phyloP scores from a whole-genome alignment of 2,329 filamentous ascomycete species.

The Zasmidium angulare region DNA sequence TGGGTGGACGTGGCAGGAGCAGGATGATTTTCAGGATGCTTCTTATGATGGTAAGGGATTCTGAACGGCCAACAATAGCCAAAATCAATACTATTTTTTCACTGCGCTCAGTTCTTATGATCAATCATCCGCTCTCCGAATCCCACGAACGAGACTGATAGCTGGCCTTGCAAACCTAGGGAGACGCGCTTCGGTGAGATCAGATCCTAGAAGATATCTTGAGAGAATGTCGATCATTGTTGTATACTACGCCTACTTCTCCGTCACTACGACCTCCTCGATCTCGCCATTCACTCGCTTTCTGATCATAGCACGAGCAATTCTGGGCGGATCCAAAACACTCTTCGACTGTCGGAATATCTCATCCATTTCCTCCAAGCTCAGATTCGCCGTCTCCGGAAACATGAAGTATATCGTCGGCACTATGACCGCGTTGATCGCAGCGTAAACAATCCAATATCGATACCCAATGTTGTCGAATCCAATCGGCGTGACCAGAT shows the following conservation, averaged over 20 bases:
- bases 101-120: too few relatives aligned
- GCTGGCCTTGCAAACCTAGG: too few relatives aligned
- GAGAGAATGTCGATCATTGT: too few relatives aligned
- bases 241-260: too few relatives aligned
- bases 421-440: conserved; percentile 3
- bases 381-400: conserved; percentile 30
- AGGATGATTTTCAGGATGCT: neutral
- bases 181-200: too few relatives aligned
- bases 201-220: too few relatives aligned
- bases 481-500: neutral
- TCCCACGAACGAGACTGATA: too few relatives aligned
- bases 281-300: too few relatives aligned
- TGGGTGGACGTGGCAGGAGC: neutral
- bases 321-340: conserved; percentile 2
- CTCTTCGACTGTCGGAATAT: conserved; percentile 18
- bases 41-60: neutral
- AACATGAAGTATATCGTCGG: conserved; percentile 31
- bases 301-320: too few relatives aligned
- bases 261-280: too few relatives aligned
- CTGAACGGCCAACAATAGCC: neutral
- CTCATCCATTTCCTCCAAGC: conserved; percentile 34
- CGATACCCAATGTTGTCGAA: conserved; percentile 3
- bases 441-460: neutral
- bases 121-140: too few relatives aligned
- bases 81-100: too few relatives aligned